Conservation (phyloP, 345 rosid genomes). For the Aegle marmelos region DNA sequence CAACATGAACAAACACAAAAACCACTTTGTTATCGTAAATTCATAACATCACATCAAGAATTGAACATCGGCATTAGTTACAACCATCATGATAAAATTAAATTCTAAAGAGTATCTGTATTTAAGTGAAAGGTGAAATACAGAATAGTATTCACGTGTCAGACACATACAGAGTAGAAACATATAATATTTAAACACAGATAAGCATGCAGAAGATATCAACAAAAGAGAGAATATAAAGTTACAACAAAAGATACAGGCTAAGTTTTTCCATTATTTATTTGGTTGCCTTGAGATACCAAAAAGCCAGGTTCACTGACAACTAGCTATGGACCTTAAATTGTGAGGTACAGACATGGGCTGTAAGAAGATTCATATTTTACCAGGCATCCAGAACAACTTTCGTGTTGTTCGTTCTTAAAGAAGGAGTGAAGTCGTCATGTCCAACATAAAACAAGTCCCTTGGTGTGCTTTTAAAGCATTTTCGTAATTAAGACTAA, state of each 20-base stretch:
- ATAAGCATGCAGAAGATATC: conserved; percentile 4
- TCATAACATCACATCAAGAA: background rate
- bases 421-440: background rate
- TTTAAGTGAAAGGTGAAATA: background rate
- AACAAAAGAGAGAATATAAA: background rate
- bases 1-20: background rate
- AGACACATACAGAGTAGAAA: background rate
- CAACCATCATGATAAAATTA: background rate
- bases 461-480: background rate
- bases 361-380: background rate
- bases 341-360: background rate
- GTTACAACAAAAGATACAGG: background rate
- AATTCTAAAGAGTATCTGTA: background rate
- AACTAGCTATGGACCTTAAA: background rate
- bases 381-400: background rate
- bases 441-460: background rate
- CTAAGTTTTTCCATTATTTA: background rate
- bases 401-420: conserved; percentile 1
- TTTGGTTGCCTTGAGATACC: background rate
- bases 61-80: background rate
- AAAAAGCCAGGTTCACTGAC: background rate
- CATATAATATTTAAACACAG: conserved; percentile 4
- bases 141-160: background rate
- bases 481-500: background rate
- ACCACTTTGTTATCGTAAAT: background rate